These are phyloP conservation scores for Nigrospora oryzae DNA, from an alignment of 2,329 filamentous ascomycete genomes.

Conservation along the genomic window DNA sequence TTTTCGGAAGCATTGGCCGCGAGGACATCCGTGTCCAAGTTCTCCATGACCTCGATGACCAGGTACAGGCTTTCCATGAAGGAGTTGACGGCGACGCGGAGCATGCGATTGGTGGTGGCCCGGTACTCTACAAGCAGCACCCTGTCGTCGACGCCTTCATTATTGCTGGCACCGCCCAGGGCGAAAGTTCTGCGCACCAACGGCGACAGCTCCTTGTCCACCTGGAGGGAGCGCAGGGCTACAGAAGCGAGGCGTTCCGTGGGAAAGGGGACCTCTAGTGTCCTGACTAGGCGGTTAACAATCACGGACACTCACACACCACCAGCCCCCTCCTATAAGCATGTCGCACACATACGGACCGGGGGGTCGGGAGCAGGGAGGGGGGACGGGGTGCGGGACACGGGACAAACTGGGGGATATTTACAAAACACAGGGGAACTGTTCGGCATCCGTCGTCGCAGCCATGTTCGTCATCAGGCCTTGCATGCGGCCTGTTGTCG, in stretches of 20 bases:
- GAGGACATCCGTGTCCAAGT: slow-evolving; percentile 79
- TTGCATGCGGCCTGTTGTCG: not conserved
- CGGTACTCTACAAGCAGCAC: slow-evolving; percentile 69
- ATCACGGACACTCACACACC: too few relatives aligned
- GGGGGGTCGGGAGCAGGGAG: not conserved
- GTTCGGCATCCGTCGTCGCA: not conserved
- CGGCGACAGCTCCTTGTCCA: slow-evolving; percentile 84
- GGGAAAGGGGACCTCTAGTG: slow-evolving; percentile 73
- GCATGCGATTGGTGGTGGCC: slow-evolving; percentile 91
- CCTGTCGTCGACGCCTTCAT: slow-evolving; percentile 14
- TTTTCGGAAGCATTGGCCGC: slow-evolving; percentile 12
- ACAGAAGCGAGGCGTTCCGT: slow-evolving; percentile 67
- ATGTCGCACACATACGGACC: slow-evolving; percentile 36
- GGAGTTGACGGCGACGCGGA: slow-evolving; percentile 90
- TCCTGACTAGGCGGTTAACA: slow-evolving; percentile 35
- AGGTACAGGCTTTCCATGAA: slow-evolving; percentile 88
- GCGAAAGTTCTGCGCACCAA: slow-evolving; percentile 68
- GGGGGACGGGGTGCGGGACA: not conserved
- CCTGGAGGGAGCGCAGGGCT: slow-evolving; percentile 66
- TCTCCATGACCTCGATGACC: slow-evolving; percentile 81
- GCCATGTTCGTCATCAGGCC: not conserved
- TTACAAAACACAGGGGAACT: slow-evolving; percentile 3
- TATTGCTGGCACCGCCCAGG: slow-evolving; percentile 29
- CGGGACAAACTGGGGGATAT: not conserved
- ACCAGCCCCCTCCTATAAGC: not conserved